Percentiles rank a stretch among this genome's conserved stretches.
Conservation (phyloP, 768 basidiomycete genomes). For the Pleurotus pulmonarius region DNA sequence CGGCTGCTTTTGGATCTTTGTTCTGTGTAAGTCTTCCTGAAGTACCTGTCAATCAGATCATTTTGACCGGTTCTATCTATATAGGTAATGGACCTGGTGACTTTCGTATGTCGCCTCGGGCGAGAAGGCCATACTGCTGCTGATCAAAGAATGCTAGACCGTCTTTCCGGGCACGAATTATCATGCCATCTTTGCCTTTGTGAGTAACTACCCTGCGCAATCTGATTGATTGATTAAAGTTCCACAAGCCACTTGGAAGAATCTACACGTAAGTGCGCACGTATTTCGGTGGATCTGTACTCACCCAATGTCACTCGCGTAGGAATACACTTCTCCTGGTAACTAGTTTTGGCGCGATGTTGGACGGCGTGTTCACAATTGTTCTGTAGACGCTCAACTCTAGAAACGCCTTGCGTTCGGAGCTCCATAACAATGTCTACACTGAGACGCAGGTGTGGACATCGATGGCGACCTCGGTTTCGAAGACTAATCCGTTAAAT, state of each 20-base stretch:
- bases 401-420: constrained; percentile 17
- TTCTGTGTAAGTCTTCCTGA: constrained; percentile 23
- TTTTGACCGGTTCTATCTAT: not conserved
- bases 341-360: not conserved
- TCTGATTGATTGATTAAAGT: not conserved
- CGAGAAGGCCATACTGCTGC: not conserved
- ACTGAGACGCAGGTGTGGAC: not conserved
- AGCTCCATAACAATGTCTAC: constrained; percentile 1
- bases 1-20: constrained; percentile 24
- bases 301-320: not conserved
- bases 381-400: constrained; percentile 21
- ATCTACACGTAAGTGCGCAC: constrained; percentile 23
- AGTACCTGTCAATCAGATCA: not conserved
- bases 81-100: constrained; percentile 25
- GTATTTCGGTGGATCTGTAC: too few relatives aligned
- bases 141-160: constrained; percentile 12
- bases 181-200: constrained; percentile 28
- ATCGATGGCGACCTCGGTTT: not conserved
- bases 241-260: constrained; percentile 21
- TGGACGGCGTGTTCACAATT: not conserved
- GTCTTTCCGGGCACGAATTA: constrained; percentile 20
- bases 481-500: not conserved
- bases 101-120: constrained; percentile 16
- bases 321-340: constrained; percentile 25
- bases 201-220: constrained; percentile 10